Conservation (phyloP, 208 protist species). For the Acanthamoeba royreba region DNA sequence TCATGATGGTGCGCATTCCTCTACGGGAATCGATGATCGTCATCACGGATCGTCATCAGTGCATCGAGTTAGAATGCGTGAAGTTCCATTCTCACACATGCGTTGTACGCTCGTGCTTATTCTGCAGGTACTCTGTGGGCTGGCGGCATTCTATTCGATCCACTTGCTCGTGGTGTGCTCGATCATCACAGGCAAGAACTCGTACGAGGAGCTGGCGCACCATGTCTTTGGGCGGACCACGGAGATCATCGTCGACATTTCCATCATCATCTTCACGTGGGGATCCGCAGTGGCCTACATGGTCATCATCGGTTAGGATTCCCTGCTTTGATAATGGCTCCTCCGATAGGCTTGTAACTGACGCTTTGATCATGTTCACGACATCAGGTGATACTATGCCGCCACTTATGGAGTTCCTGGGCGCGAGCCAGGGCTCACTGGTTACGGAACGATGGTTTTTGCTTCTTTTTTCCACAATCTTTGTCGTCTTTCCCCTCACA, state of each 20-base stretch:
- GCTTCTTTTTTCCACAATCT: conserved; percentile 8
- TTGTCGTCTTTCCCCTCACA: conserved; percentile 19
- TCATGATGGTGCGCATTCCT: not conserved
- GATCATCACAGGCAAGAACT: not conserved
- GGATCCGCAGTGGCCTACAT: conserved; percentile 33
- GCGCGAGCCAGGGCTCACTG: not conserved
- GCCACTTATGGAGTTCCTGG: conserved; percentile 8
- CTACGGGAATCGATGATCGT: too few species aligned
- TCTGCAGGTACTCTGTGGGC: not conserved
- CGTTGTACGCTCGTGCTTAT: not conserved
- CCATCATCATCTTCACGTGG: conserved; percentile 43
- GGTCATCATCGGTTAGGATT: not conserved
- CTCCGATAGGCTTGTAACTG: not conserved
- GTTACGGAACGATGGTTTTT: not conserved
- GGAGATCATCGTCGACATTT: conserved; percentile 3
- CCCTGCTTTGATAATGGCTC: not conserved
- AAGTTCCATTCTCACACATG: too few species aligned
- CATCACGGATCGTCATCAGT: too few species aligned
- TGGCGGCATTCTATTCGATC: conserved; percentile 43
- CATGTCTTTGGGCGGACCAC: not conserved
- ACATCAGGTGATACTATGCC: conserved; percentile 12
- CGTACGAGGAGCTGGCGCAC: not conserved
- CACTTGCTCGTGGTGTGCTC: not conserved
- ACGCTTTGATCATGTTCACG: not conserved
- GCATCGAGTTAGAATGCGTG: too few species aligned